A percentile compares a stretch with the other conserved stretches of the same genome.
Evolutionary conservation across 805 yeast species (phyloP).

Genomic region (Metschnikowia koreensis): DNA sequence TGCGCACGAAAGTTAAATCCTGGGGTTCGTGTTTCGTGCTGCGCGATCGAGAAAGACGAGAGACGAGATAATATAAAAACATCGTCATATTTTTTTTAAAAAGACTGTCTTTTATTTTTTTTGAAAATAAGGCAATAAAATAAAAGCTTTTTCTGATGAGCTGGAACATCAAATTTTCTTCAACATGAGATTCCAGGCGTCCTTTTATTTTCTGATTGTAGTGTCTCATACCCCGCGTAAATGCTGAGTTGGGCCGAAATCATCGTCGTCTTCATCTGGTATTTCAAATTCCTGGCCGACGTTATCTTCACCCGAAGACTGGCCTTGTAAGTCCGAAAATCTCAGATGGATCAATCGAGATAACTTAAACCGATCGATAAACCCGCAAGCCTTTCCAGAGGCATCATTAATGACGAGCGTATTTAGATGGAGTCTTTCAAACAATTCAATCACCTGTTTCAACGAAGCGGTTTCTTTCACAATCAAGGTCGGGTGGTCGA

Average conservation of each 20-base stretch:
- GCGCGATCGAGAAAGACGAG: not conserved
- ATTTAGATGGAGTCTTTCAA: slow-evolving; percentile 40
- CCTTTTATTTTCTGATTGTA: not conserved
- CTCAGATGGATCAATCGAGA: slow-evolving; percentile 28
- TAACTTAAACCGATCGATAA: slow-evolving; percentile 38
- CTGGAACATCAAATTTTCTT: too few species aligned
- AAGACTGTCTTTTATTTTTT: too few species aligned
- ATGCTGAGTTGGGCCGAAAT: not conserved
- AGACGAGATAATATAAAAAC: not conserved
- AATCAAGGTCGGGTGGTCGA: slow-evolving; percentile 22
- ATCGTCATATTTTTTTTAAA: too few species aligned
- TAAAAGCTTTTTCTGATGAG: too few species aligned
- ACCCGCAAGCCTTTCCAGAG: slow-evolving; percentile 29
- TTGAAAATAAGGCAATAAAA: too few species aligned
- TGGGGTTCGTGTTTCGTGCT: not conserved
- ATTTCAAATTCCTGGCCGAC: slow-evolving; percentile 25
- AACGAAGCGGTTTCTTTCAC: slow-evolving; percentile 32
- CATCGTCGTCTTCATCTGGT: slow-evolving; percentile 13
- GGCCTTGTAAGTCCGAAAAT: slow-evolving; percentile 21
- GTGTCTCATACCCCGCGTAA: not conserved
- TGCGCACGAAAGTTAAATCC: too few species aligned
- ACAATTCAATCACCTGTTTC: slow-evolving; percentile 33
- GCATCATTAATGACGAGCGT: slow-evolving; percentile 29
- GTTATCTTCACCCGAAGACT: slow-evolving; percentile 3
- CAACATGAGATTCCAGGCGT: too few species aligned